phyloP scores from a whole-genome alignment of 139 green algal species.

The Closterium sp. region DNA sequence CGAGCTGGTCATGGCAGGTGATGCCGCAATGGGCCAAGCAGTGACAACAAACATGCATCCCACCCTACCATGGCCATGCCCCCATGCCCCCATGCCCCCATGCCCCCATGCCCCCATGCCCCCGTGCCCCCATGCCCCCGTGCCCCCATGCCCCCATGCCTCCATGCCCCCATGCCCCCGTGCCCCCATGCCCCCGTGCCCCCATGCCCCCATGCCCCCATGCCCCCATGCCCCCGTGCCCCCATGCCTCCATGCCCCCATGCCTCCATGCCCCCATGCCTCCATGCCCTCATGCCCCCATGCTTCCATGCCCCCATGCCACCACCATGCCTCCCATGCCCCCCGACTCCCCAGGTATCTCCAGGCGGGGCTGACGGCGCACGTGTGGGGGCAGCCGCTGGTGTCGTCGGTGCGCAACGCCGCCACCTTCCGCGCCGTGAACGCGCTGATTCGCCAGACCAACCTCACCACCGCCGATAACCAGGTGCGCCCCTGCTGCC shows the following conservation, averaged over 20 bases:
- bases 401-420: not conserved
- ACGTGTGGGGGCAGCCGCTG: constrained; percentile 31
- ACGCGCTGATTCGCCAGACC: not conserved
- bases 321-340: not conserved
- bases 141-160: no score
- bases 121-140: no score
- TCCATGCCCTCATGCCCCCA: no score
- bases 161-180: no score
- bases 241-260: not conserved
- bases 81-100: no score
- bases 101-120: no score
- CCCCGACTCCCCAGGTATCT: constrained; percentile 36
- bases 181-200: no score
- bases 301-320: not conserved
- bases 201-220: not conserved
- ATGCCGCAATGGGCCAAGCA: no score
- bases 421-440: not conserved
- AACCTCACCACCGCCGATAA: not conserved
- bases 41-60: no score
- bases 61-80: no score
- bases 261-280: no score
- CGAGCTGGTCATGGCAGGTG: no score
- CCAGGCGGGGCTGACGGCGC: constrained; percentile 8
- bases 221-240: not conserved
- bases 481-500: not conserved